These are phyloP conservation scores for Ophiostoma montium DNA, from an alignment of 2,329 filamentous ascomycete species.

Conservation along the genomic window DNA sequence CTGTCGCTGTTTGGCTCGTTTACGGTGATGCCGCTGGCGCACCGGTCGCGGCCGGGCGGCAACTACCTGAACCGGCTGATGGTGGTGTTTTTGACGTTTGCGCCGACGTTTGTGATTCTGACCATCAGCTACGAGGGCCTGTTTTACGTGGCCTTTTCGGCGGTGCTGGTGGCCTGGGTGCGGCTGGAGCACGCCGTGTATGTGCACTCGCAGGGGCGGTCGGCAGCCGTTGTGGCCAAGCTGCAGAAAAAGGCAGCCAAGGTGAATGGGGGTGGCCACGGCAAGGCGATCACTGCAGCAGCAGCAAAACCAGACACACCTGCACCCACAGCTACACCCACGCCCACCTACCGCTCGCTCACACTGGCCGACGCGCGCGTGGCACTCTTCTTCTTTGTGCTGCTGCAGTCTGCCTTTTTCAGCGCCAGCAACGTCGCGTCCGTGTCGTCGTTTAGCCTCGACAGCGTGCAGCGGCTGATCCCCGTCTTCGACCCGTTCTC, in stretches of 20 bases:
- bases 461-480: conserved; percentile 74
- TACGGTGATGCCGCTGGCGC: conserved; percentile 57
- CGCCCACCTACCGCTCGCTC: conserved; percentile 43
- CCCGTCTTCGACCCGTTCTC: conserved; percentile 90
- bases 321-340: not conserved
- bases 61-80: conserved; percentile 84
- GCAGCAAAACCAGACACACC: conserved; percentile 2
- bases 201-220: conserved; percentile 21
- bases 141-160: conserved; percentile 84
- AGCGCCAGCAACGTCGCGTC: conserved; percentile 93
- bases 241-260: conserved; percentile 14
- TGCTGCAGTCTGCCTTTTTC: conserved; percentile 94
- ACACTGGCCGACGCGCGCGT: conserved; percentile 74
- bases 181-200: conserved; percentile 74
- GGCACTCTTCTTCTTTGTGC: conserved; percentile 85
- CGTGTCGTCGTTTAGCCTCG: conserved; percentile 81
- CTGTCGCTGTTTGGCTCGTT: conserved; percentile 59
- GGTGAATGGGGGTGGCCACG: not conserved
- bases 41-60: conserved; percentile 64
- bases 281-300: not conserved
- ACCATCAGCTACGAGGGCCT: conserved; percentile 95
- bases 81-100: conserved; percentile 82
- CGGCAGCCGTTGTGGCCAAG: not conserved
- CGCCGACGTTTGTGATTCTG: conserved; percentile 86
- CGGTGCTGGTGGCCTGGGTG: conserved; percentile 76